Percentiles rank a stretch among this genome's conserved stretches.
Conservation (phyloP, 2,329 filamentous ascomycete genomes). For the Alternaria burnsii region DNA sequence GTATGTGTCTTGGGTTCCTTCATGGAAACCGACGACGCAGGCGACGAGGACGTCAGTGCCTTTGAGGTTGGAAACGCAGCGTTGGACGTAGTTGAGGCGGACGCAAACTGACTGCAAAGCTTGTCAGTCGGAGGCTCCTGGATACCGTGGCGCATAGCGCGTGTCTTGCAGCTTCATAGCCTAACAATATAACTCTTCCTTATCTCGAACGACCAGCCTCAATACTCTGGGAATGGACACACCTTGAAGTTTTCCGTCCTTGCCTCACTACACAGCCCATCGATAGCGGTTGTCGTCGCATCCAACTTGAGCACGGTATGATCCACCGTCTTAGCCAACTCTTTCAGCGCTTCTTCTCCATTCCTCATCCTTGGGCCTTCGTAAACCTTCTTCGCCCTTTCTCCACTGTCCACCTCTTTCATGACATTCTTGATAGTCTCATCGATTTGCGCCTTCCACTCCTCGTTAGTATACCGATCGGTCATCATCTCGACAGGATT, state of each 20-base stretch:
- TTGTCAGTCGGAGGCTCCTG: slow-evolving; percentile 7
- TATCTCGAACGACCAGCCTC: not conserved
- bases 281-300: slow-evolving; percentile 59
- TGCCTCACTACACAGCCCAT: slow-evolving; percentile 65
- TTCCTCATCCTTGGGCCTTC: slow-evolving; percentile 39
- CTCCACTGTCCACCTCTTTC: slow-evolving; percentile 37
- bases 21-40: slow-evolving; percentile 68
- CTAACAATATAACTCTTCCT: not conserved
- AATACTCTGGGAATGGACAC: slow-evolving; percentile 10
- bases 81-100: slow-evolving; percentile 61
- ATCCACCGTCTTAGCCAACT: slow-evolving; percentile 54
- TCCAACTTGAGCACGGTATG: slow-evolving; percentile 62
- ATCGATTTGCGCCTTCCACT: slow-evolving; percentile 55
- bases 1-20: slow-evolving; percentile 63
- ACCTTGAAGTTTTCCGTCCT: slow-evolving; percentile 57
- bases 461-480: slow-evolving; percentile 55
- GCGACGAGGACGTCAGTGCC: slow-evolving; percentile 61
- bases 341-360: slow-evolving; percentile 35
- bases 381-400: slow-evolving; percentile 40
- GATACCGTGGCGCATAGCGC: not conserved
- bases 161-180: not conserved
- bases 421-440: slow-evolving; percentile 44
- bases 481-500: slow-evolving; percentile 49
- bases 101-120: slow-evolving; percentile 64
- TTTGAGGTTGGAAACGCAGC: slow-evolving; percentile 59